Evolutionary conservation across 345 rosid species (phyloP).

Genomic region (Laguncularia racemosa): DNA sequence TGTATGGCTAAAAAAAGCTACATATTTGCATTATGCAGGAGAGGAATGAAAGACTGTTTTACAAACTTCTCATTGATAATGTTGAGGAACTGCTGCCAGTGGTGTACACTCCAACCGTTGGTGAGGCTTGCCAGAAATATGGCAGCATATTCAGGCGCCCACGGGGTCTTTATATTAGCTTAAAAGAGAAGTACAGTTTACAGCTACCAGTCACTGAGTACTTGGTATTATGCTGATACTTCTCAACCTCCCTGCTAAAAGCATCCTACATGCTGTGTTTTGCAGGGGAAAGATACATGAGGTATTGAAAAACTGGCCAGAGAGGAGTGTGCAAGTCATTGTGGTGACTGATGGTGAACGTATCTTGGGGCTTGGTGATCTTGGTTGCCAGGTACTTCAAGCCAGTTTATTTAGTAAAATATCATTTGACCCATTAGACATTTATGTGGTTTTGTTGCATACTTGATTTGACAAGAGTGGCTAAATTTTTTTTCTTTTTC

Average conservation of each 20-base stretch:
- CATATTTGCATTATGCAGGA: conserved; percentile 35
- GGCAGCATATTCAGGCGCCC: conserved; percentile 90
- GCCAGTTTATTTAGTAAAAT: not conserved
- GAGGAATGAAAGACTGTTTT: conserved; percentile 85
- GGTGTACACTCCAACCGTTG: conserved; percentile 96
- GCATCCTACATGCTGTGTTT: conserved; percentile 7
- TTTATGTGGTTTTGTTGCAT: too few species aligned
- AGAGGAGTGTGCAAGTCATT: conserved; percentile 84
- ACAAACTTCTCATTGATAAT: conserved; percentile 84
- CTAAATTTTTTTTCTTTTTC: conserved; percentile 3
- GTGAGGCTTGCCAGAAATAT: conserved; percentile 96
- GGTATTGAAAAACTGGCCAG: conserved; percentile 93
- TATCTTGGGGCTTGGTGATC: conserved; percentile 94
- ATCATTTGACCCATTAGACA: too few species aligned
- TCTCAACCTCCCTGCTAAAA: not conserved
- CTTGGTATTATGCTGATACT: conserved; percentile 1
- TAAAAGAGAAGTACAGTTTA: conserved; percentile 65
- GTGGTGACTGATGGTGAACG: conserved; percentile 98
- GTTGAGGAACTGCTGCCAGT: conserved; percentile 90
- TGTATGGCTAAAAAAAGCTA: not conserved
- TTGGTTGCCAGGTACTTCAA: conserved; percentile 87
- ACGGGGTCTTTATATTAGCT: conserved; percentile 92
- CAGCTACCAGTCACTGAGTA: too few species aligned
- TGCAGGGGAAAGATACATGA: conserved; percentile 84
- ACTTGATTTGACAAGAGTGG: too few species aligned